These are phyloP conservation scores for Alliaria petiolata DNA, from an alignment of 345 rosid genomes.

Conservation along the genomic window DNA sequence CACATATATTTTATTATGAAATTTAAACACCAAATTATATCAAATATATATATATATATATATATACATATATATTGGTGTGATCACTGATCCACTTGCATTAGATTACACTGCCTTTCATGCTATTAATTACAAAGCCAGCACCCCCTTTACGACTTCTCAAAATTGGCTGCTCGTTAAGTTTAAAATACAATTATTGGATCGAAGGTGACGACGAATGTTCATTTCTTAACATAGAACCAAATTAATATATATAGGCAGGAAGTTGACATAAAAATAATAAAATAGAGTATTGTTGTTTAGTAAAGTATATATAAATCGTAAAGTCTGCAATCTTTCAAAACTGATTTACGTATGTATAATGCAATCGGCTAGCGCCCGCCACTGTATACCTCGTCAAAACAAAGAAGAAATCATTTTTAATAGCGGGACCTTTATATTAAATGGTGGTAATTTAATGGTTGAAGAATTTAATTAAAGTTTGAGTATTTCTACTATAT, in stretches of 20 bases:
- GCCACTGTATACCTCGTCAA: neutral
- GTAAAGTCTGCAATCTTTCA: neutral
- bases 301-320: too few relatives aligned
- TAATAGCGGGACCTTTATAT: too few relatives aligned
- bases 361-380: neutral
- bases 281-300: too few relatives aligned
- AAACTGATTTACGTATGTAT: neutral
- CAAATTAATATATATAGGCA: neutral
- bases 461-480: too few relatives aligned
- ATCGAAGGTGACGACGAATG: neutral
- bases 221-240: neutral
- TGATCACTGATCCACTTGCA: neutral
- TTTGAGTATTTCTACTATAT: too few relatives aligned
- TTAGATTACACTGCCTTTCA: neutral
- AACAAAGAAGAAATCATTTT: neutral
- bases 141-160: neutral
- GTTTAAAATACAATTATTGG: neutral
- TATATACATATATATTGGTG: neutral
- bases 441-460: too few relatives aligned
- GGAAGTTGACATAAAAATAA: neutral
- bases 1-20: too few relatives aligned
- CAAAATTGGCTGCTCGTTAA: conserved; percentile 4
- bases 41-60: too few relatives aligned
- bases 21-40: too few relatives aligned
- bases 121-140: neutral